phyloP scores from a whole-genome alignment of 1,284 basidiomycete genomes.

The Rhodotorula sp. region DNA sequence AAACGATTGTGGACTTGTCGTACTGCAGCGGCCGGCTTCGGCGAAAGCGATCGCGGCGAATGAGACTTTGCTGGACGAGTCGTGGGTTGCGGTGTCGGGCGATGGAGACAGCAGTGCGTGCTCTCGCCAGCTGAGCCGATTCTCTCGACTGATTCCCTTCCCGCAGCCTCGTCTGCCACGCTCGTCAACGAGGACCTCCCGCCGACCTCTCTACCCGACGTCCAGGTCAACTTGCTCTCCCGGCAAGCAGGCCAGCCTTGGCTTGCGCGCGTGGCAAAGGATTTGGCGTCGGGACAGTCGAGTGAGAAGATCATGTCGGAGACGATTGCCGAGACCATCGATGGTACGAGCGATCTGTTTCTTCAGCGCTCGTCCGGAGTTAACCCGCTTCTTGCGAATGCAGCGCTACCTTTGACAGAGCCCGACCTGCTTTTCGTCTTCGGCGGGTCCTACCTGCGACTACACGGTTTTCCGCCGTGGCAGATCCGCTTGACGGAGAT shows the following conservation, averaged over 20 bases:
- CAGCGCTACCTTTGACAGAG: constrained; percentile 34
- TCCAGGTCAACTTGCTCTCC: constrained; percentile 27
- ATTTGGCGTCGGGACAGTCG: not conserved
- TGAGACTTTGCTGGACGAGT: too few relatives aligned
- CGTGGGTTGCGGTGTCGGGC: not conserved
- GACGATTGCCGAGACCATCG: constrained; percentile 12
- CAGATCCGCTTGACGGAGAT: constrained; percentile 42
- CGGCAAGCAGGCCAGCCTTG: constrained; percentile 25
- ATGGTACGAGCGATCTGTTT: constrained; percentile 21
- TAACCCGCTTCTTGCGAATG: not conserved
- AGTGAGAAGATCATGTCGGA: constrained; percentile 2
- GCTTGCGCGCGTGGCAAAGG: constrained; percentile 16
- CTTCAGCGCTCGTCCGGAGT: too few relatives aligned
- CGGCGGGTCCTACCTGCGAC: constrained; percentile 41
- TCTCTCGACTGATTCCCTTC: not conserved
- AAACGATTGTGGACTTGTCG: not conserved
- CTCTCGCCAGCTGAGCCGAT: not conserved
- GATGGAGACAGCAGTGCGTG: constrained; percentile 9
- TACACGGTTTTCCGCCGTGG: constrained; percentile 43
- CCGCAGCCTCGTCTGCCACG: constrained; percentile 2
- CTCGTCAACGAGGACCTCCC: constrained; percentile 4
- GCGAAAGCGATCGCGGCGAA: not conserved
- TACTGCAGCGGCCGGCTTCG: not conserved
- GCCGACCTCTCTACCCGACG: not conserved
- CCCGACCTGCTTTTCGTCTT: constrained; percentile 42